phyloP scores from a whole-genome alignment of 148 eudicot genomes.

The Drosera capensis region DNA sequence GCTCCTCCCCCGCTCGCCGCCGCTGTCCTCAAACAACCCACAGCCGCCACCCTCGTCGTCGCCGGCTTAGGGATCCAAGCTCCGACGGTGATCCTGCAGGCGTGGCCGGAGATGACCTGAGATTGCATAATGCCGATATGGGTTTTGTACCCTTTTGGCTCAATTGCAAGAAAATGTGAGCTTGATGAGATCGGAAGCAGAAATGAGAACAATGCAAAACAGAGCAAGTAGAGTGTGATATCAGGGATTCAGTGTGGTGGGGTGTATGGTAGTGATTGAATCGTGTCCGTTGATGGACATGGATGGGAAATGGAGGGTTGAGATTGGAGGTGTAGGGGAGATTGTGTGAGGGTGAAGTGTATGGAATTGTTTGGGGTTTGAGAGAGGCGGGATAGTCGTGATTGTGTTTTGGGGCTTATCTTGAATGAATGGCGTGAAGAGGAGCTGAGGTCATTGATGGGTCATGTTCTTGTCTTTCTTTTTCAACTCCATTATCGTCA shows the following conservation, averaged over 20 bases:
- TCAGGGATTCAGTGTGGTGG: too few relatives aligned
- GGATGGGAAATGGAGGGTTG: neutral
- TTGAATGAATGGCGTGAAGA: too few relatives aligned
- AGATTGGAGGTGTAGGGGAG: neutral
- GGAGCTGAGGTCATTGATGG: neutral
- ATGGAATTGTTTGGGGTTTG: neutral
- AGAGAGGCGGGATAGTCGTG: neutral
- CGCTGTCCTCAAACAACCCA: slow-evolving; percentile 5
- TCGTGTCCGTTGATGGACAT: neutral
- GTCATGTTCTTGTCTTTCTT: neutral
- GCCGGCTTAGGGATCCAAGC: slow-evolving; percentile 25
- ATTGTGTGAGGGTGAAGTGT: neutral
- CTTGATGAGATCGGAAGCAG: too few relatives aligned
- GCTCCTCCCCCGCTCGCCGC: slow-evolving; percentile 14
- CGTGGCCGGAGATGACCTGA: slow-evolving; percentile 51
- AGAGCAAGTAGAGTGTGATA: too few relatives aligned
- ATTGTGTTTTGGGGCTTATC: neutral
- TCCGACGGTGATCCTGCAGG: slow-evolving; percentile 35
- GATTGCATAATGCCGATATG: too few relatives aligned
- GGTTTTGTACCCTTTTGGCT: too few relatives aligned
- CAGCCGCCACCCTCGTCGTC: slow-evolving; percentile 10
- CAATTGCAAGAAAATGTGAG: too few relatives aligned
- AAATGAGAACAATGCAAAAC: too few relatives aligned
- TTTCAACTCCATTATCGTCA: too few relatives aligned
- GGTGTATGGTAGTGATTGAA: too few relatives aligned